These are phyloP conservation scores for Jasminum sambac DNA, from an alignment of 257 asterid species.

Conservation along the genomic window DNA sequence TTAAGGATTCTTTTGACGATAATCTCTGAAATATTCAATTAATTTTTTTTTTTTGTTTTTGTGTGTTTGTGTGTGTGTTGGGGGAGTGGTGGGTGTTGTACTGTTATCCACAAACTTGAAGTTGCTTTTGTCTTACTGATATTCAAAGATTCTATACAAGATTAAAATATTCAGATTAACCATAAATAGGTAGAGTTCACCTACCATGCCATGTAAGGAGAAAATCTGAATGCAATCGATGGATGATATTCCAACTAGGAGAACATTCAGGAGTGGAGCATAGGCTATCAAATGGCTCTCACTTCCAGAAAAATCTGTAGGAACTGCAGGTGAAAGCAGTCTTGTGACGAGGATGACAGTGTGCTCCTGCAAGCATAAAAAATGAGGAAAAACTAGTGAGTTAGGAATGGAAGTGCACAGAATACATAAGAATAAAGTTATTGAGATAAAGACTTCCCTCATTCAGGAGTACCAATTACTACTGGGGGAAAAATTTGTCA, in stretches of 20 bases:
- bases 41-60: too few relatives aligned
- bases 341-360: constrained; percentile 66
- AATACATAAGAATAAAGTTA: not conserved
- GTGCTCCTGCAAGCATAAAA: constrained; percentile 73
- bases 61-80: too few relatives aligned
- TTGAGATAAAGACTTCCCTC: constrained; percentile 1
- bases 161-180: constrained; percentile 19
- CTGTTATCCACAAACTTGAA: not conserved
- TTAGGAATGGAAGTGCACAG: constrained; percentile 14
- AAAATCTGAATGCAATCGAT: constrained; percentile 76
- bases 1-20: constrained; percentile 17
- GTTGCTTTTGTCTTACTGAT: not conserved
- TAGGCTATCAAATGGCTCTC: constrained; percentile 80
- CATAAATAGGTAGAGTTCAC: constrained; percentile 41
- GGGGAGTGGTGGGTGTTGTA: too few relatives aligned
- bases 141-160: constrained; percentile 12
- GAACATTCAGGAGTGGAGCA: constrained; percentile 86
- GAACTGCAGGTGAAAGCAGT: constrained; percentile 81
- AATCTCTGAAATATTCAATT: not conserved
- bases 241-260: constrained; percentile 79
- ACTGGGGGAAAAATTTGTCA: not conserved
- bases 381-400: constrained; percentile 2
- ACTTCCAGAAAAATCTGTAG: constrained; percentile 66
- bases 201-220: constrained; percentile 95
- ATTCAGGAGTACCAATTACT: not conserved